Evolutionary conservation across 768 basidiomycete genomes (phyloP), one percentile per base, ranked within the genome.

Genomic region (Cystofilobasidium macerans): DNA sequence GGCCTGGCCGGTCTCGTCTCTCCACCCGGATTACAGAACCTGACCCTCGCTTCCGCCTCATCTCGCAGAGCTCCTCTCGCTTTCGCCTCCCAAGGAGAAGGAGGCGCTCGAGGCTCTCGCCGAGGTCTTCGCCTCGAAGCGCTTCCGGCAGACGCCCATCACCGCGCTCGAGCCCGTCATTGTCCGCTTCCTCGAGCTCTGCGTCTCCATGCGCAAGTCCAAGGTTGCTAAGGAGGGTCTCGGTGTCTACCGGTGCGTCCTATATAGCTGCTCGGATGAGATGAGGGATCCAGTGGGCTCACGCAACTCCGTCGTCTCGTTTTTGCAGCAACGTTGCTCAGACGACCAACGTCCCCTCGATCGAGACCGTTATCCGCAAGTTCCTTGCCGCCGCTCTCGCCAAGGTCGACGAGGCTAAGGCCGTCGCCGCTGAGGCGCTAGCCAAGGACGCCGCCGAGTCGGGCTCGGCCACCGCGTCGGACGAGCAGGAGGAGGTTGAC

Each of bases 311-410:
- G 43, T 20, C 43, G 43, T 20, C 43, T 45, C 43, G 43, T 94
- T 85, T 87, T 90, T 74, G 89, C 83, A 97, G 95, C 80, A 97
- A 97, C 75, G 91, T 95, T 71, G 91, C 91, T 0, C 94, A 99
- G 73, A 91, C 93, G 71, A 85, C 86, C 26, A 89, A 84, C 75
- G 90, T 97, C 47, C 83, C 82, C 57, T 89, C 87, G 69, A 93
- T 99, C 75, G 94, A 99, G 76, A 80, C 82, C 56, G 91, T 97
- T 72, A 86, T 99, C 73, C 87, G 85, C 69, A 81, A 82, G 53
- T 94, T 98, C 74, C 81, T 99, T 70, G 80, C 83, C 65, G 81
- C 89, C 35, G 83, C 89, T 3, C 87, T 89, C 72, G 81, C 82
- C 35, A 89, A 89, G 76, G 88, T 92, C 43, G 80, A 81, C 71